Evolutionary conservation across 345 rosid genomes (phyloP), one percentile per base, ranked within the genome.

Genomic region (Citrus reticulata): DNA sequence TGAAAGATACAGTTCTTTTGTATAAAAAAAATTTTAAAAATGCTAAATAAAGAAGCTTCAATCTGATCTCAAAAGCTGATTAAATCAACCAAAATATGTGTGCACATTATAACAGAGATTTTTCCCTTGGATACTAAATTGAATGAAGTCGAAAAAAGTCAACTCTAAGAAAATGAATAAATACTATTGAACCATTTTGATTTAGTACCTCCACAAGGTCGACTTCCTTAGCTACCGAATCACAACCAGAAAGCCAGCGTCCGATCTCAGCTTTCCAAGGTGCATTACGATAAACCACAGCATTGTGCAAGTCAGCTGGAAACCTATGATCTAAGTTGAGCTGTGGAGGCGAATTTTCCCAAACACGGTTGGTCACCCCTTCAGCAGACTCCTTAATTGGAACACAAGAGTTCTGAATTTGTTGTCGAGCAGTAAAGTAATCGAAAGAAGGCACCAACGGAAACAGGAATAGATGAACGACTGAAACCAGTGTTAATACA

Each of bases 241-340:
- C 91, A 81, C 98, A 95, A 37, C 92, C 88, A 79, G 95, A 92
- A 81, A 95, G 97, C 99, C 99, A 94, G 68, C 85, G 90, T 4
- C 98, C 99, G 24, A 93, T 89, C 79, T 83, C 85, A 17, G 93
- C 89, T 82, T 91, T 96, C 99, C 99, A 96, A 0, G 98, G 93
- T 34, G 97, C 95, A 77, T 92, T 87, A 37, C 85, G 89, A 86
- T 93, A 93, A 65, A 90, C 85, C 29, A 94, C 93, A 10, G 92
- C 97, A 22, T 86, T 80, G 68, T 89, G 96, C 77, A 77, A 87
- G 73, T 93, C 97, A n/a, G 85, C 85, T n/a, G 96, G 98, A 84
- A 95, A 91, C 79, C 77, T 87, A 5, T 69, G 78, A 78, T 86
- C 89, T 70, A 95, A 89, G 85, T 87, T 84, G 72, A 87, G 49